Percentiles rank a stretch among this genome's conserved stretches.
phyloP scores from a whole-genome alignment of 1,284 basidiomycete genomes.

The Flammula alnicola region DNA sequence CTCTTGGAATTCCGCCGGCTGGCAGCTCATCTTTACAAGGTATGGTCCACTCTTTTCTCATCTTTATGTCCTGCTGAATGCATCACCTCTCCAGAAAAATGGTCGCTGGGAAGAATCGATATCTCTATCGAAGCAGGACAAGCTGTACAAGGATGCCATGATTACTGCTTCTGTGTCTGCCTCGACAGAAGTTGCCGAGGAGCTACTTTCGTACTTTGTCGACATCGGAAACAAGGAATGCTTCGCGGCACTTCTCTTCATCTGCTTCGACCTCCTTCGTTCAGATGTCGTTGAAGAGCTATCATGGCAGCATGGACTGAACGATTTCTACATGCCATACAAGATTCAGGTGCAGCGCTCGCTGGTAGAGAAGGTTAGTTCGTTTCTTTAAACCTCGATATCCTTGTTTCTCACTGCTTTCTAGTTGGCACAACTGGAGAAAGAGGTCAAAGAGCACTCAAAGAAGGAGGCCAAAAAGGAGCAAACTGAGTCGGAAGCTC shows the following conservation, averaged over 20 bases:
- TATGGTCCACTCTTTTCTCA: too few relatives aligned
- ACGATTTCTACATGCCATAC: constrained; percentile 97
- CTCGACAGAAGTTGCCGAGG: constrained; percentile 88
- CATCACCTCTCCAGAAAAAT: too few relatives aligned
- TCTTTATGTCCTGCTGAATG: too few relatives aligned
- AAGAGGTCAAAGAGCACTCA: constrained; percentile 80
- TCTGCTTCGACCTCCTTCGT: constrained; percentile 92
- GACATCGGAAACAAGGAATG: constrained; percentile 99
- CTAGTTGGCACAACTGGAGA: constrained; percentile 76
- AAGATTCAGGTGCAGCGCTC: constrained; percentile 86
- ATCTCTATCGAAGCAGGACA: constrained; percentile 92
- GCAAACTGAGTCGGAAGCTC: constrained; percentile 79
- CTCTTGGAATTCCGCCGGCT: constrained; percentile 95
- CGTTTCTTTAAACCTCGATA: constrained; percentile 4
- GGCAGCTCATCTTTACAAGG: constrained; percentile 96
- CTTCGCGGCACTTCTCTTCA: constrained; percentile 89
- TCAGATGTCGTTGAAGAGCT: constrained; percentile 95
- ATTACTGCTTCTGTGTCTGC: constrained; percentile 87
- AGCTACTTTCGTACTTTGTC: constrained; percentile 92
- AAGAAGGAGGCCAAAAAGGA: constrained; percentile 88
- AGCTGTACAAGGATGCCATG: constrained; percentile 96
- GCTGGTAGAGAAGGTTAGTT: constrained; percentile 65
- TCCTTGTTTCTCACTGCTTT: constrained; percentile 20
- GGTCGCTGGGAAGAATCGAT: constrained; percentile 95
- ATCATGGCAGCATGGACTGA: constrained; percentile 93